phyloP scores from a whole-genome alignment of 176 grass and related monocot species.

The Saccharum officinarum region DNA sequence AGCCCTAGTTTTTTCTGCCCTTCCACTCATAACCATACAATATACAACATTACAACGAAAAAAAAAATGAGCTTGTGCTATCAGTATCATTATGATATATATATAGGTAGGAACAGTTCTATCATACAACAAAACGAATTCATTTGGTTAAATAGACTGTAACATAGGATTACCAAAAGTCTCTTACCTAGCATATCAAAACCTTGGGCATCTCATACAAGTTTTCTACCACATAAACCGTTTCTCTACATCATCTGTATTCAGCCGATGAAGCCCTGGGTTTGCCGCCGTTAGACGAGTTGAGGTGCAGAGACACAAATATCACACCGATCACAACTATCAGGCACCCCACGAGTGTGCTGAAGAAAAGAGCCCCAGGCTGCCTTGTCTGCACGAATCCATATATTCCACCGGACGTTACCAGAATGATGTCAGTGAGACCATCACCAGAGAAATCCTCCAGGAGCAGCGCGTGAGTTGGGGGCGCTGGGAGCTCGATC shows the following conservation, averaged over 20 bases:
- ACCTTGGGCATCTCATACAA: not conserved
- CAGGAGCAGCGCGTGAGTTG: constrained; percentile 65
- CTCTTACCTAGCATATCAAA: constrained; percentile 7
- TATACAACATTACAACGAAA: no score
- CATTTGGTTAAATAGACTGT: not conserved
- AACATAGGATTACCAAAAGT: not conserved
- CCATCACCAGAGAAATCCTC: constrained; percentile 91
- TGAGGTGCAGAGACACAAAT: constrained; percentile 88
- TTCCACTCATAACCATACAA: no score
- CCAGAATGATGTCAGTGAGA: constrained; percentile 74
- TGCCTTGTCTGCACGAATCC: constrained; percentile 86
- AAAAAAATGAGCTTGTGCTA: no score
- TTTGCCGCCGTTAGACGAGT: constrained; percentile 56
- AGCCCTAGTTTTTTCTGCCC: no score
- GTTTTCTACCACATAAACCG: not conserved
- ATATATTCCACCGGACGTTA: constrained; percentile 72
- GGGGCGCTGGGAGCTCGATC: constrained; percentile 74
- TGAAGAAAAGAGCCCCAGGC: constrained; percentile 92
- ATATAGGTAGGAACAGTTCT: not conserved
- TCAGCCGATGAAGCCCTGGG: constrained; percentile 51
- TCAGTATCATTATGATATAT: not conserved
- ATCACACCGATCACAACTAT: constrained; percentile 87
- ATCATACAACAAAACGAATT: not conserved
- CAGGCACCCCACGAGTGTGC: constrained; percentile 84
- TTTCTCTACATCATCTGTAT: constrained; percentile 29